phyloP scores from a whole-genome alignment of 305 asterid species.

The Fraxinus platypoda region DNA sequence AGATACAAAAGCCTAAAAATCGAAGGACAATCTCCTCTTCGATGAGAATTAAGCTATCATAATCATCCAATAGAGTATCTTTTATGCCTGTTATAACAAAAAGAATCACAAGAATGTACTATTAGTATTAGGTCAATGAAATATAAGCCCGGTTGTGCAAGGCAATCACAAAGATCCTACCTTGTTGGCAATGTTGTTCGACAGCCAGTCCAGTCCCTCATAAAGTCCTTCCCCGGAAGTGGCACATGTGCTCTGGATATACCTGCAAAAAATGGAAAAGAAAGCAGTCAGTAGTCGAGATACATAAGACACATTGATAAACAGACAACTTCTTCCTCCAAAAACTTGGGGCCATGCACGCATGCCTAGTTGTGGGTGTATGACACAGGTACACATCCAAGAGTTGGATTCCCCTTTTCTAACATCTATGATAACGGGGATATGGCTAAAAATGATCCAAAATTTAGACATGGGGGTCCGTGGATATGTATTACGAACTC shows the following conservation, averaged over 20 bases:
- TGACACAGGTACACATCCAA: background rate
- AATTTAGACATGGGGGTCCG: background rate
- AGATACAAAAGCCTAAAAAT: constrained; percentile 19
- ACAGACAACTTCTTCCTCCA: background rate
- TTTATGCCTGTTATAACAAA: constrained; percentile 37
- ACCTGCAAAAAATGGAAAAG: constrained; percentile 27
- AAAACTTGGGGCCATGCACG: background rate
- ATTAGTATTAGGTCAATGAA: background rate
- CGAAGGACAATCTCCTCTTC: constrained; percentile 28
- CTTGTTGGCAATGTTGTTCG: constrained; percentile 60
- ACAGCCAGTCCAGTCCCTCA: constrained; percentile 56
- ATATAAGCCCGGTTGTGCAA: background rate
- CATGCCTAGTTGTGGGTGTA: background rate
- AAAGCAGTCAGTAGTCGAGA: background rate
- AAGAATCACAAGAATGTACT: background rate
- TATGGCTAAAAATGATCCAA: background rate
- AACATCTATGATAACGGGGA: background rate
- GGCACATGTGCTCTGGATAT: constrained; percentile 62
- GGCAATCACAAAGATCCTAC: constrained; percentile 24
- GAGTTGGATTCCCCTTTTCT: background rate
- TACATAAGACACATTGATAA: background rate
- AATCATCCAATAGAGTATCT: constrained; percentile 23
- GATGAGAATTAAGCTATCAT: constrained; percentile 31
- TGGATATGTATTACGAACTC: background rate
- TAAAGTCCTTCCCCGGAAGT: constrained; percentile 60